These are phyloP conservation scores for Avicennia marina DNA, from an alignment of 257 asterid genomes.

Conservation along the genomic window DNA sequence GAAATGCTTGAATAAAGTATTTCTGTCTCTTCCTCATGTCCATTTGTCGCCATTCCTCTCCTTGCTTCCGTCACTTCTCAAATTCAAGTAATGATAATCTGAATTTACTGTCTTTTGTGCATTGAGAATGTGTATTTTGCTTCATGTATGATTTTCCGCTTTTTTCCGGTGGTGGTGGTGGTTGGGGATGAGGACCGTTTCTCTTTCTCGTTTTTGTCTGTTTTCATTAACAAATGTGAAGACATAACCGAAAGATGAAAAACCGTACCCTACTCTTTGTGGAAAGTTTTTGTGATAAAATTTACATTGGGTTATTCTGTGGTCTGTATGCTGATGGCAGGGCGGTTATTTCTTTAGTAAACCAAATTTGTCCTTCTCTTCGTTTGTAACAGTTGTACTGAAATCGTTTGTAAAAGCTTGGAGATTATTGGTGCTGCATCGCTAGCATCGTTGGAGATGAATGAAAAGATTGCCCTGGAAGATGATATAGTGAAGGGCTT, in stretches of 20 bases:
- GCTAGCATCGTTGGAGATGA: conserved; percentile 49
- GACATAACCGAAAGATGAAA: too few species aligned
- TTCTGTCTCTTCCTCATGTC: conserved; percentile 31
- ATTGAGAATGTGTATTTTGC: background rate
- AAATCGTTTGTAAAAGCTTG: conserved; percentile 40
- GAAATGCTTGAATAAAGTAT: conserved; percentile 42
- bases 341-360: background rate
- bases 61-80: conserved; percentile 61
- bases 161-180: too few species aligned
- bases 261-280: background rate
- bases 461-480: conserved; percentile 50
- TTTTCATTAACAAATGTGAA: too few species aligned
- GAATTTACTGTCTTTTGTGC: background rate
- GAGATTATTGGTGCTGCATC: conserved; percentile 63
- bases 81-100: conserved; percentile 41
- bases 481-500: conserved; percentile 46
- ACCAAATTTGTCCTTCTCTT: background rate
- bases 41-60: conserved; percentile 42
- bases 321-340: background rate
- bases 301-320: background rate
- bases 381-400: conserved; percentile 34
- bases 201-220: too few species aligned
- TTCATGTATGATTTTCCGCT: background rate
- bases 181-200: too few species aligned
- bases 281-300: background rate